Evolutionary conservation across 345 rosid genomes (phyloP).

Genomic region (Eucalyptus victrix): DNA sequence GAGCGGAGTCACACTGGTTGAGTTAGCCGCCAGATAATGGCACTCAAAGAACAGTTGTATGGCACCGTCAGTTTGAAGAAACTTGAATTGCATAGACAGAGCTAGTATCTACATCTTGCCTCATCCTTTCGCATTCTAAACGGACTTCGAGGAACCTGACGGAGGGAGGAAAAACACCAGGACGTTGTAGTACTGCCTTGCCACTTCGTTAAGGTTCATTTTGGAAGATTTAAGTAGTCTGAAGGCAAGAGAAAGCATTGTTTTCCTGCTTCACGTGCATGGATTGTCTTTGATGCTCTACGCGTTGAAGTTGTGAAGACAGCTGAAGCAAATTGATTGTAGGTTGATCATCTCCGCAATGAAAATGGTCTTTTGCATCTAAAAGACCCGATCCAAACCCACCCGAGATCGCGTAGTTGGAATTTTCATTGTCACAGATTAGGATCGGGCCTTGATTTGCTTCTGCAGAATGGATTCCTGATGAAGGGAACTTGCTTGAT

Average conservation of each 20-base stretch:
- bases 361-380: slow-evolving; percentile 5
- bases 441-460: not conserved
- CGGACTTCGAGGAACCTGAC: not conserved
- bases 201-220: not conserved
- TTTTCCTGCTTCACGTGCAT: slow-evolving; percentile 13
- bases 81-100: not conserved
- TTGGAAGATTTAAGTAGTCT: not conserved
- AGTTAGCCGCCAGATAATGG: not conserved
- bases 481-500: not conserved
- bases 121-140: not conserved
- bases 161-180: not conserved
- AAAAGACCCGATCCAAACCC: slow-evolving; percentile 4
- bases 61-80: not conserved
- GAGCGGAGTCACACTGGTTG: not conserved
- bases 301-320: slow-evolving; percentile 39
- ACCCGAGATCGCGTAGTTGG: not conserved
- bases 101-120: not conserved
- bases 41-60: not conserved
- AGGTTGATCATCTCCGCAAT: slow-evolving; percentile 8
- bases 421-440: not conserved
- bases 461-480: not conserved
- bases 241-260: slow-evolving; percentile 10
- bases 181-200: not conserved
- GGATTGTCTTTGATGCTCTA: slow-evolving; percentile 33
- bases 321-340: slow-evolving; percentile 42